Evolutionary conservation across 2,329 filamentous ascomycete species (phyloP).

Genomic region (Aspergillus chevalieri): DNA sequence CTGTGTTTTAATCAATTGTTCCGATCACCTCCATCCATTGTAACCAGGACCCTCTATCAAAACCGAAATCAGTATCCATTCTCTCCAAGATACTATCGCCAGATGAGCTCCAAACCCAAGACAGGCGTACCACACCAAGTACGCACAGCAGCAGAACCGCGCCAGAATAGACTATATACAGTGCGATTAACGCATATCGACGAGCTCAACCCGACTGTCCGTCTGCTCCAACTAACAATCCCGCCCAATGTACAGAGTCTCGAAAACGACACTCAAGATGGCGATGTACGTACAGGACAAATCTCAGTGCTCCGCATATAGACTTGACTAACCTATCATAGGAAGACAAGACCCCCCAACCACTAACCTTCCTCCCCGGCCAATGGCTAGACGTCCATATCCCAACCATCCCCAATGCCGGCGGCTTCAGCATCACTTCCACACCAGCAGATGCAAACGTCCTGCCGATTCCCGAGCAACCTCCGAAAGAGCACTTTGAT

Average conservation of each 20-base stretch:
- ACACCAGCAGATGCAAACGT: constrained; percentile 52
- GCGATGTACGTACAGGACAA: constrained; percentile 42
- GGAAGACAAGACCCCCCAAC: constrained; percentile 20
- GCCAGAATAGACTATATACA: constrained; percentile 58
- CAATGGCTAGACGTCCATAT: constrained; percentile 85
- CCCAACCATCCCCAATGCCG: constrained; percentile 62
- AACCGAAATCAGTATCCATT: neutral
- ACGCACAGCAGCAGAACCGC: constrained; percentile 67
- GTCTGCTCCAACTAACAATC: constrained; percentile 61
- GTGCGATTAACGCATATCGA: constrained; percentile 58
- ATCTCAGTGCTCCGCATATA: neutral
- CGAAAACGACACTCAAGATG: constrained; percentile 20
- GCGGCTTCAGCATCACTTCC: constrained; percentile 85
- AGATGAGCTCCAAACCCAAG: constrained; percentile 27
- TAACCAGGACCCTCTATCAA: constrained; percentile 3
- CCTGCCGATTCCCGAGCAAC: constrained; percentile 19
- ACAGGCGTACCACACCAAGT: constrained; percentile 55
- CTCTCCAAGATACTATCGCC: constrained; percentile 1
- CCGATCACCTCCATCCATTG: neutral
- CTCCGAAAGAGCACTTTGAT: constrained; percentile 8
- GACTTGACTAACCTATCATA: neutral
- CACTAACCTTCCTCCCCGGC: constrained; percentile 64
- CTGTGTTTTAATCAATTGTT: neutral
- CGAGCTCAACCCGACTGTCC: constrained; percentile 60
- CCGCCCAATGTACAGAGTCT: constrained; percentile 36